phyloP scores from a whole-genome alignment of 441 rosid species.

The Brassica balearica region DNA sequence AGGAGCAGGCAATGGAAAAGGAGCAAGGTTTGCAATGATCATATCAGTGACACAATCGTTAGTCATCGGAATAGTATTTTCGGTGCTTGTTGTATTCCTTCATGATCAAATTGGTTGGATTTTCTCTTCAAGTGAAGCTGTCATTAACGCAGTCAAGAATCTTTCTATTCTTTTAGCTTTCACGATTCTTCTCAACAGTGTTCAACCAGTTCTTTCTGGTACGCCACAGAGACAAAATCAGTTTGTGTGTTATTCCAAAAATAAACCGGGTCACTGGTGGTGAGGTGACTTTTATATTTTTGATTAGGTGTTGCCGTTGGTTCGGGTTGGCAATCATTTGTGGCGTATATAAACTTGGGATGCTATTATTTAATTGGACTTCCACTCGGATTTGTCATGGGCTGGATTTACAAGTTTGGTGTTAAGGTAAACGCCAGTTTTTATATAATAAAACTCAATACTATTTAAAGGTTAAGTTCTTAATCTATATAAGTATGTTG shows the following conservation, averaged over 20 bases:
- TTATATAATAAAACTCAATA: neutral
- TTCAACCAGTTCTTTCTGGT: conserved; percentile 86
- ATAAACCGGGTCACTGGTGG: neutral
- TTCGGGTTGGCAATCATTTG: neutral
- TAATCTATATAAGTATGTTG: neutral
- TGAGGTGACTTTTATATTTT: neutral
- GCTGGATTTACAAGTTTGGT: neutral
- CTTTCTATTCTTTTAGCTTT: conserved; percentile 58
- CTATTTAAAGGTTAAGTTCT: neutral
- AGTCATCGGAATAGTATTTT: conserved; percentile 58
- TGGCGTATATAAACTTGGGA: neutral
- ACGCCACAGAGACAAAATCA: neutral
- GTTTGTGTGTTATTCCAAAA: neutral
- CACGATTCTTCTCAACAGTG: conserved; percentile 76
- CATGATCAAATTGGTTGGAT: conserved; percentile 57
- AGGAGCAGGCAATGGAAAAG: conserved; percentile 70
- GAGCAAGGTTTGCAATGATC: conserved; percentile 63
- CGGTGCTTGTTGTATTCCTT: conserved; percentile 48
- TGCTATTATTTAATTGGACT: neutral
- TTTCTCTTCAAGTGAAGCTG: conserved; percentile 58
- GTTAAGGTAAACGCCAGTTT: neutral
- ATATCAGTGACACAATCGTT: conserved; percentile 63
- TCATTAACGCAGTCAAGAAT: conserved; percentile 53
- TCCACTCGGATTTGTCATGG: neutral
- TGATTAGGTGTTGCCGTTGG: neutral